phyloP scores from a whole-genome alignment of 78 protist species.

The Dictyostelium brefeldianum region DNA sequence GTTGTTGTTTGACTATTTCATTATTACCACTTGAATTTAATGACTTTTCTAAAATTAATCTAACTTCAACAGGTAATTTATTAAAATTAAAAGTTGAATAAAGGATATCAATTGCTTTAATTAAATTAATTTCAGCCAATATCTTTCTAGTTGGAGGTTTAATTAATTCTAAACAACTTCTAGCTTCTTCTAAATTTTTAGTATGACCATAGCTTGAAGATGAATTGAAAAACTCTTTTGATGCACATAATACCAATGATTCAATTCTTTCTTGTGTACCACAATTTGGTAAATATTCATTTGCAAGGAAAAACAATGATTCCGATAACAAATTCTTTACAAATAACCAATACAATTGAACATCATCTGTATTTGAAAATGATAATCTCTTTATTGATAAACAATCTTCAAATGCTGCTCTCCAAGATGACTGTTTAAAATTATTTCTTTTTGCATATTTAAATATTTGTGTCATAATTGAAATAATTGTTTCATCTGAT shows the following conservation, averaged over 20 bases:
- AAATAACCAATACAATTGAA: slow-evolving; percentile 13
- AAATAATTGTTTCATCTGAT: neutral
- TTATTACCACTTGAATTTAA: neutral
- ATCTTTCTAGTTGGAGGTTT: slow-evolving; percentile 77
- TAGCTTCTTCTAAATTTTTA: slow-evolving; percentile 34
- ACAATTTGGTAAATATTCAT: slow-evolving; percentile 53
- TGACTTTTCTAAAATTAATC: slow-evolving; percentile 48
- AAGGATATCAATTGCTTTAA: slow-evolving; percentile 52
- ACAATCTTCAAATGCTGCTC: slow-evolving; percentile 13
- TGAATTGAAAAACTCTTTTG: slow-evolving; percentile 54
- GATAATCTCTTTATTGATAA: slow-evolving; percentile 3
- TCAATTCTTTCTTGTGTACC: slow-evolving; percentile 44
- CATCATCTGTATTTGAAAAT: neutral
- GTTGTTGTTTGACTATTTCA: neutral
- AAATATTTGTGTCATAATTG: neutral
- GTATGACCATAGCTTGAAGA: slow-evolving; percentile 23
- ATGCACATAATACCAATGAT: slow-evolving; percentile 18
- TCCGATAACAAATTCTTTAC: slow-evolving; percentile 41
- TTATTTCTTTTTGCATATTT: slow-evolving; percentile 4
- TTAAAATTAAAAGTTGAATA: slow-evolving; percentile 16
- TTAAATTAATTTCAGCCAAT: slow-evolving; percentile 27
- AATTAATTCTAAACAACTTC: slow-evolving; percentile 45
- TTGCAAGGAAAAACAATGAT: slow-evolving; percentile 19
- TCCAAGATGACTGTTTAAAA: slow-evolving; percentile 1
- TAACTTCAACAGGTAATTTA: slow-evolving; percentile 52